A percentile compares a stretch with the other conserved stretches of the same genome.
These are phyloP conservation scores for Suillus sp. DNA, from an alignment of 768 basidiomycete species.

Conservation along the genomic window DNA sequence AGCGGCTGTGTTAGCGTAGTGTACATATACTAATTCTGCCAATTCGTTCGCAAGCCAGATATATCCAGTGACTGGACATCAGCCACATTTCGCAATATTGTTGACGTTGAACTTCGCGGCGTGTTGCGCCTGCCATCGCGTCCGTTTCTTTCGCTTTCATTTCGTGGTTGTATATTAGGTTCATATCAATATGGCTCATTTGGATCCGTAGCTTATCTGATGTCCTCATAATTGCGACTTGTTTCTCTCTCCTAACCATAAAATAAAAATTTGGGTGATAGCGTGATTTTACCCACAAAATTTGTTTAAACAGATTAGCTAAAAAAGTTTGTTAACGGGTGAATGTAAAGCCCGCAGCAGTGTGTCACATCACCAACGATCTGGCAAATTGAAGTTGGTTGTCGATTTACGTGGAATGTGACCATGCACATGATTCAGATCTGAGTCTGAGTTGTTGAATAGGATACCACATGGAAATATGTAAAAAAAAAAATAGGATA, in stretches of 20 bases:
- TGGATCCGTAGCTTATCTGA: not conserved
- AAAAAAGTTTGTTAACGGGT: not conserved
- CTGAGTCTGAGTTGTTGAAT: not conserved
- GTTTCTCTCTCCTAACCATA: slow-evolving; percentile 1
- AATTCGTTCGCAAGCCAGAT: slow-evolving; percentile 6
- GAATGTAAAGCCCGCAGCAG: not conserved
- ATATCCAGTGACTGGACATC: not conserved
- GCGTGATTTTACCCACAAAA: slow-evolving; percentile 1
- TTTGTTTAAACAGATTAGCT: not conserved
- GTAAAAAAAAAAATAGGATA: not conserved
- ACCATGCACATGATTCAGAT: slow-evolving; percentile 4
- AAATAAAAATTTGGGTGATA: slow-evolving; percentile 5
- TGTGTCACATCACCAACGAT: not conserved
- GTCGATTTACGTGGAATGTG: slow-evolving; percentile 1
- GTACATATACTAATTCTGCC: not conserved
- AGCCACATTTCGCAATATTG: not conserved
- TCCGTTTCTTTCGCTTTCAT: slow-evolving; percentile 1
- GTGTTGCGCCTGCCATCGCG: not conserved
- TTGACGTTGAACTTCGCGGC: not conserved
- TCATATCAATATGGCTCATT: not conserved
- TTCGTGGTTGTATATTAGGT: not conserved
- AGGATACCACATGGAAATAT: not conserved
- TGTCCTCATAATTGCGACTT: not conserved
- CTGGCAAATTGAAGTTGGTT: not conserved
- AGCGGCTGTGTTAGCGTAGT: no score